Percentiles rank a stretch among this genome's conserved stretches.
Evolutionary conservation across 768 basidiomycete genomes (phyloP).

Genomic region (Lactarius deliciosus): DNA sequence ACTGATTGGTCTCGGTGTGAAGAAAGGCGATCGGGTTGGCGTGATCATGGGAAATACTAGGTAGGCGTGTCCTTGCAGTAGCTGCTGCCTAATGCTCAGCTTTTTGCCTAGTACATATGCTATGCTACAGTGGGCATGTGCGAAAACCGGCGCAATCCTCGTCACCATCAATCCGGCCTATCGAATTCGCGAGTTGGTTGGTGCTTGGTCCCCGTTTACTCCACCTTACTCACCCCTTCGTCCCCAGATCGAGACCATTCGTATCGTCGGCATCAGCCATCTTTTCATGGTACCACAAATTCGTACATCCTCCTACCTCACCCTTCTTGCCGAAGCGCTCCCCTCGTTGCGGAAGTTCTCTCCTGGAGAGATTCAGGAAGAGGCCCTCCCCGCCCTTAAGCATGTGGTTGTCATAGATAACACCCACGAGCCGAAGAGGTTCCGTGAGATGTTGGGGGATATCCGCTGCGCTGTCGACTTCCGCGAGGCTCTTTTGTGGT

Average conservation of each 20-base stretch:
- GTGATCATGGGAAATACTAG: conserved; percentile 87
- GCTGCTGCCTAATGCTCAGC: not conserved
- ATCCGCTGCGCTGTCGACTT: conserved; percentile 63
- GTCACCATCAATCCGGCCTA: conserved; percentile 86
- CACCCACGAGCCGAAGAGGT: conserved; percentile 41
- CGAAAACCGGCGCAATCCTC: conserved; percentile 78
- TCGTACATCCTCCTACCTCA: conserved; percentile 62
- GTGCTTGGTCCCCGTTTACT: conserved; percentile 30
- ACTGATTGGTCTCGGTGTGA: conserved; percentile 64
- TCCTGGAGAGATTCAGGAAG: conserved; percentile 58
- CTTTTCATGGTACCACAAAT: conserved; percentile 72
- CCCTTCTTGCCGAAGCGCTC: conserved; percentile 55
- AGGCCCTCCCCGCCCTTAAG: conserved; percentile 57
- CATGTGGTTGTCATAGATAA: conserved; percentile 71
- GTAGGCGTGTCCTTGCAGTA: conserved; percentile 39
- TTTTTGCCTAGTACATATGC: conserved; percentile 62
- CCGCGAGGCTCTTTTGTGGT: conserved; percentile 70
- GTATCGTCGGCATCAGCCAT: conserved; percentile 63
- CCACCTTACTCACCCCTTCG: conserved; percentile 7
- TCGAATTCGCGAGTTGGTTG: conserved; percentile 65
- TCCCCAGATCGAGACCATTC: conserved; percentile 56
- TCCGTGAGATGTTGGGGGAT: conserved; percentile 41
- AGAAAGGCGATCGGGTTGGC: conserved; percentile 73
- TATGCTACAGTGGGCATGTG: conserved; percentile 81
- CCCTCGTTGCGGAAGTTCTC: conserved; percentile 51